Evolutionary conservation across 2,329 filamentous ascomycete genomes (phyloP), one percentile per base, ranked within the genome.

Genomic region (Talaromyces sp.): DNA sequence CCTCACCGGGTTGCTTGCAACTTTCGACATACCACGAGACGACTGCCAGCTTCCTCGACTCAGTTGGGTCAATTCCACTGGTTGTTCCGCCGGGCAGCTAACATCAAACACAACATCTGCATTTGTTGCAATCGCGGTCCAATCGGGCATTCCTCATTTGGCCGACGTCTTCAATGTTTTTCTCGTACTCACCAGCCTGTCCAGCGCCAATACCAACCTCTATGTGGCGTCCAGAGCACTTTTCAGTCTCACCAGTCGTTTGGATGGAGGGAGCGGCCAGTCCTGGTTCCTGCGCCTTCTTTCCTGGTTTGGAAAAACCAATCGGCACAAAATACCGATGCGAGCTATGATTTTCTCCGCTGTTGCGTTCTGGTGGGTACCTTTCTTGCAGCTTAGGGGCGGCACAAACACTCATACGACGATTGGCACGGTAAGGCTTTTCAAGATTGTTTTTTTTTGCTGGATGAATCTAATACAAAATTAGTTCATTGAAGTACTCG

Each of bases 401-500:
- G 60, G 60, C 22, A 62, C 60, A 6, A 33, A 53, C 4, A 59
- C 32, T 7, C 64, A 57, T 53, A 63, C 51, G n/a, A 62, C 62
- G 28, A 66, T 65, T 55, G 63, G 52, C 54, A 63, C 59, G 36
- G 47, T 64, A 25, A 62, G 52, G 27, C 61, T 60, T 22, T n/a
- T n/a, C n/a, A n/a, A n/a, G n/a, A n/a, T n/a, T n/a, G n/a, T n/a
- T n/a, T n/a, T n/a, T n/a, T n/a, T n/a, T n/a, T n/a, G n/a, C n/a
- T n/a, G 10, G n/a, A 36, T 19, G 30, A 36, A n/a, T 13, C 30
- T 58, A 15, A 51, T 36, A 8, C 19, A 30, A 27, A 11, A 55
- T 15, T 44, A 78, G 76, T 74, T 79, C n/a, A 70, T 79, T 13
- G 73, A 77, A 57, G 69, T 77, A 1, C 66, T 79, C 1, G 66